phyloP scores from a whole-genome alignment of 2,329 filamentous ascomycete species.

The Penicillium nordicum region DNA sequence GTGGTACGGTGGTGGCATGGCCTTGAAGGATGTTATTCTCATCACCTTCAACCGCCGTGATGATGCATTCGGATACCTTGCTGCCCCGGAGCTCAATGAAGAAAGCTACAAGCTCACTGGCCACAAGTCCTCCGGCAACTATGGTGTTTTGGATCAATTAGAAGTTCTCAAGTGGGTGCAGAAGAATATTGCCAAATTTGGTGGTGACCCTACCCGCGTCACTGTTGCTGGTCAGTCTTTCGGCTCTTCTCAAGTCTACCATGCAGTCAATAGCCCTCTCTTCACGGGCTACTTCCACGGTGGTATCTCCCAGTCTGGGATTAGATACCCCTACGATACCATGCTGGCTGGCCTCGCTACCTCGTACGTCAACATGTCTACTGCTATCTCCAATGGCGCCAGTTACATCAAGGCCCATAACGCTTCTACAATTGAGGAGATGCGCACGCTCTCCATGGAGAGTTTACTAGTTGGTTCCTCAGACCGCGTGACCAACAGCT shows the following conservation, averaged over 20 bases:
- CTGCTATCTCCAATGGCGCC: slow-evolving; percentile 16
- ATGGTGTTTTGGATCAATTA: slow-evolving; percentile 52
- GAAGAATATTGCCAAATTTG: slow-evolving; percentile 51
- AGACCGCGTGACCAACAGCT: slow-evolving; percentile 24
- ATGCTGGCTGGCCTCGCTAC: too few species aligned
- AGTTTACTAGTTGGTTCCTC: slow-evolving; percentile 24
- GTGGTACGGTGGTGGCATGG: slow-evolving; percentile 31
- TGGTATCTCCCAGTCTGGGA: too few species aligned
- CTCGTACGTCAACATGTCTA: too few species aligned
- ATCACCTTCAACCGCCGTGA: slow-evolving; percentile 30
- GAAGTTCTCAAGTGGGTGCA: slow-evolving; percentile 56
- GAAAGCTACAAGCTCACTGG: slow-evolving; percentile 22
- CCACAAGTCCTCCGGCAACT: slow-evolving; percentile 28
- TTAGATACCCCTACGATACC: too few species aligned
- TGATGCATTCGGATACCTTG: slow-evolving; percentile 29
- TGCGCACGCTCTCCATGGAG: slow-evolving; percentile 25
- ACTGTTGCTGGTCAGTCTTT: slow-evolving; percentile 39
- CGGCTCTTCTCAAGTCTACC: slow-evolving; percentile 29
- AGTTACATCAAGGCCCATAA: slow-evolving; percentile 28
- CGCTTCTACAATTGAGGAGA: slow-evolving; percentile 21
- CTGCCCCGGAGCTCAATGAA: slow-evolving; percentile 25
- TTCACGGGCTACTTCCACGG: too few species aligned
- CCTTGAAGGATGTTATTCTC: slow-evolving; percentile 28
- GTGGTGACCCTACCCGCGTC: slow-evolving; percentile 49
- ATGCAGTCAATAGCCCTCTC: too few species aligned